Evolutionary conservation across 352 stramenopile genomes (phyloP).

Genomic region (Phytophthora pseudosyringae): DNA sequence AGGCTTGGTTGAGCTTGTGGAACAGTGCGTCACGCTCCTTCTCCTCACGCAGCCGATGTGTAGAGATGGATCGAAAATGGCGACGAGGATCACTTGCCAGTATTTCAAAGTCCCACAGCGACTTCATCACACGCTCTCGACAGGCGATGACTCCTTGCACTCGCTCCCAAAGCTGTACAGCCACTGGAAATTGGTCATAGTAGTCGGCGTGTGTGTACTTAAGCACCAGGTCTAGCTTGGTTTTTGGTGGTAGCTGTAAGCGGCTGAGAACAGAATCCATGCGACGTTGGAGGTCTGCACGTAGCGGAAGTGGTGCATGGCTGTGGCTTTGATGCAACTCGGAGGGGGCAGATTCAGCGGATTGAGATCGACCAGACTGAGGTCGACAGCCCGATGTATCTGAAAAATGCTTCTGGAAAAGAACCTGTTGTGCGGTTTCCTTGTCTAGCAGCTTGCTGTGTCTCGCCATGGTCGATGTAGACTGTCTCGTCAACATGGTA

Average conservation of each 20-base stretch:
- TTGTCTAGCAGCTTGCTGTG: constrained; percentile 46
- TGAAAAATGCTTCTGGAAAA: constrained; percentile 58
- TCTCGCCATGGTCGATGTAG: constrained; percentile 23
- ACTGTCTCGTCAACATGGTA: constrained; percentile 40
- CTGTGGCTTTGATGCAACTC: constrained; percentile 27
- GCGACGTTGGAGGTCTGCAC: constrained; percentile 61
- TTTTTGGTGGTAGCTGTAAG: constrained; percentile 55
- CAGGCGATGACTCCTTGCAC: constrained; percentile 44
- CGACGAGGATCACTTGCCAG: constrained; percentile 72
- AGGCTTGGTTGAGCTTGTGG: constrained; percentile 56
- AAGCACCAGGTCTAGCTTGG: constrained; percentile 73
- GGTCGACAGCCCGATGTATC: constrained; percentile 15
- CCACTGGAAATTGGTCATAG: constrained; percentile 65
- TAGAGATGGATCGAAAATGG: constrained; percentile 76
- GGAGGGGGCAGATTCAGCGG: background rate
- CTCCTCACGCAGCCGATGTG: constrained; percentile 62
- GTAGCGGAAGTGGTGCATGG: constrained; percentile 54
- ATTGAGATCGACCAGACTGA: constrained; percentile 10
- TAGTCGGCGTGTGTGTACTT: constrained; percentile 72
- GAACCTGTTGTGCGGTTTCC: constrained; percentile 46
- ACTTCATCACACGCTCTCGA: constrained; percentile 53
- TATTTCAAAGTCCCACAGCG: constrained; percentile 55
- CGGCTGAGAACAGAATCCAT: constrained; percentile 63
- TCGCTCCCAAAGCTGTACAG: constrained; percentile 72
- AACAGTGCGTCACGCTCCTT: constrained; percentile 73